Evolutionary conservation across 2,329 filamentous ascomycete species (phyloP).

Genomic region (Gyromitra esculenta): DNA sequence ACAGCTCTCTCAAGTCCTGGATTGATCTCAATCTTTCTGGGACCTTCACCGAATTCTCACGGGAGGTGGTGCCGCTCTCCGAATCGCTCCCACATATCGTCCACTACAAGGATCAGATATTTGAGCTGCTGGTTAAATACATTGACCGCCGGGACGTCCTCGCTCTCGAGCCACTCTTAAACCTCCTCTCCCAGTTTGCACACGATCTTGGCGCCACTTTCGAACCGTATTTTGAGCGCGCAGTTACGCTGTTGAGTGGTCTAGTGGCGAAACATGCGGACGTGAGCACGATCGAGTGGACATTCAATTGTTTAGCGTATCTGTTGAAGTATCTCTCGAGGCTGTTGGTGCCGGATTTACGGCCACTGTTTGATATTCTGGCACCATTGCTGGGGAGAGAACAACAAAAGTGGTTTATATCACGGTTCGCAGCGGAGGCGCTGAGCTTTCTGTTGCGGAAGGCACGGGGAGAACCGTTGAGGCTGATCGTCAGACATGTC

Average conservation of each 20-base stretch:
- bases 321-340: conserved; percentile 96
- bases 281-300: conserved; percentile 95
- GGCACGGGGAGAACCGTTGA: conserved; percentile 79
- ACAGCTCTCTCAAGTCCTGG: conserved; percentile 85
- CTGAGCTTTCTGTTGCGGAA: conserved; percentile 94
- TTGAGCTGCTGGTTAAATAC: conserved; percentile 77
- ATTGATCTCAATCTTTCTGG: conserved; percentile 88
- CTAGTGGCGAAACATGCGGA: conserved; percentile 81
- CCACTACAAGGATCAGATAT: conserved; percentile 86
- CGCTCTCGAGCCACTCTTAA: conserved; percentile 84
- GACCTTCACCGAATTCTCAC: conserved; percentile 79
- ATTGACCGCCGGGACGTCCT: conserved; percentile 82
- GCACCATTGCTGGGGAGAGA: conserved; percentile 83
- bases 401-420: conserved; percentile 84
- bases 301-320: conserved; percentile 91
- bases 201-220: conserved; percentile 89
- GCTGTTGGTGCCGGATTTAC: conserved; percentile 82
- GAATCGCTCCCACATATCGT: conserved; percentile 92
- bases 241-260: conserved; percentile 77
- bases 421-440: conserved; percentile 91
- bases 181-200: conserved; percentile 91
- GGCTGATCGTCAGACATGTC: conserved; percentile 75
- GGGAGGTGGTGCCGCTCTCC: conserved; percentile 78
- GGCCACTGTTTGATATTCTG: conserved; percentile 84
- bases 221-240: conserved; percentile 83